These are phyloP conservation scores for Aspergillus sclerotioniger DNA, from an alignment of 495 filamentous ascomycete genomes.

Conservation along the genomic window DNA sequence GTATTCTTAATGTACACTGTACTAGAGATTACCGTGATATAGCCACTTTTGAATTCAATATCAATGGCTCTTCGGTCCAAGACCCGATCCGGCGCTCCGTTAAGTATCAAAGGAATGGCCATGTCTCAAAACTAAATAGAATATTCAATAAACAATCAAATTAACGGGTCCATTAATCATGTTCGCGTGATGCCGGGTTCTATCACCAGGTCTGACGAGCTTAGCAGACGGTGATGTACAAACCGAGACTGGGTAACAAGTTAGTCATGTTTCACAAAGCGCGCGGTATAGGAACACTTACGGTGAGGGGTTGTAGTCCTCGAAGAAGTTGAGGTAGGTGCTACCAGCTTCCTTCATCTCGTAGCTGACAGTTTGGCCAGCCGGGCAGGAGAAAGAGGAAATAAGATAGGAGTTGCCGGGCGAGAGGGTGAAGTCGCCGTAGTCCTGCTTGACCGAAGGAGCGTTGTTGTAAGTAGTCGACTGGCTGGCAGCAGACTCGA, in stretches of 20 bases:
- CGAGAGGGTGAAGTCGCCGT: slow-evolving; percentile 46
- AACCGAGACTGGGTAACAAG: slow-evolving; percentile 45
- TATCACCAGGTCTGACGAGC: slow-evolving; percentile 10
- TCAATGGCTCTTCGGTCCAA: not conserved
- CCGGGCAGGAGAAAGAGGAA: slow-evolving; percentile 54
- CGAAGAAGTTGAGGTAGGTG: slow-evolving; percentile 59
- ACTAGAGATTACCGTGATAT: not conserved
- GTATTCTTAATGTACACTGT: not conserved
- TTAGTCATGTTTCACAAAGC: slow-evolving; percentile 19
- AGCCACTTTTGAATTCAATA: not conserved
- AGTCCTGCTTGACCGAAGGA: slow-evolving; percentile 44
- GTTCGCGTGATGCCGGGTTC: slow-evolving; percentile 13
- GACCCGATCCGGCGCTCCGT: not conserved
- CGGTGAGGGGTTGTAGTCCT: slow-evolving; percentile 61
- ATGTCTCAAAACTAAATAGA: not conserved
- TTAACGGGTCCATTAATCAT: slow-evolving; percentile 15
- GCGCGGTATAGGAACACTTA: slow-evolving; percentile 22
- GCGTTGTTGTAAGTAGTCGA: slow-evolving; percentile 52
- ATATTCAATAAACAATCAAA: not conserved
- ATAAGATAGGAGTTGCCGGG: slow-evolving; percentile 58
- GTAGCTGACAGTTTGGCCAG: slow-evolving; percentile 48
- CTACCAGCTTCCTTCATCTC: slow-evolving; percentile 51
- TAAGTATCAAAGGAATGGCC: not conserved
- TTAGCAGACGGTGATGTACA: slow-evolving; percentile 62
- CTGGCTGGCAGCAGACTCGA: slow-evolving; percentile 36